A percentile compares a stretch with the other conserved stretches of the same genome.
phyloP scores from a whole-genome alignment of 139 green algal species.

The Coelastrella sp. region DNA sequence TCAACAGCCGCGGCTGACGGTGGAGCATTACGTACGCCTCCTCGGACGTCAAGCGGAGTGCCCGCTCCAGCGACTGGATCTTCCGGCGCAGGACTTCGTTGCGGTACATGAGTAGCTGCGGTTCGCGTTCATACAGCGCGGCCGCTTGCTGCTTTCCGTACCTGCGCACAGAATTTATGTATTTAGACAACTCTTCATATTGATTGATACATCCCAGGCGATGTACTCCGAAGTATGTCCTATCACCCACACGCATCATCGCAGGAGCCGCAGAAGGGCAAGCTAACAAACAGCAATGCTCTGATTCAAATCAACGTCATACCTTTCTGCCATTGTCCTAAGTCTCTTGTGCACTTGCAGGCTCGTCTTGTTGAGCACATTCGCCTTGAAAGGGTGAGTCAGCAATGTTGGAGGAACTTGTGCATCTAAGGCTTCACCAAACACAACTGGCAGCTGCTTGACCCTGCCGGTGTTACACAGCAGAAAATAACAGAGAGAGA shows the following conservation, averaged over 20 bases:
- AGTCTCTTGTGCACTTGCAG: not conserved
- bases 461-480: slow-evolving; percentile 16
- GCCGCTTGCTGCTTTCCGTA: not conserved
- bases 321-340: not conserved
- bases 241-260: too few species aligned
- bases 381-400: not conserved
- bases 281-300: too few species aligned
- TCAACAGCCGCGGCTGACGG: not conserved
- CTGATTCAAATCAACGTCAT: not conserved
- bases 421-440: not conserved
- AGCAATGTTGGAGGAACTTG: not conserved
- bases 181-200: too few species aligned
- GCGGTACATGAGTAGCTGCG: slow-evolving; percentile 18
- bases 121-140: not conserved
- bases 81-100: not conserved
- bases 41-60: not conserved
- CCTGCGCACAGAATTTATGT: too few species aligned
- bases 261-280: not conserved
- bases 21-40: slow-evolving; percentile 1
- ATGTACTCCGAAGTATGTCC: too few species aligned
- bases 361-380: not conserved
- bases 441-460: not conserved
- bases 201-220: too few species aligned
- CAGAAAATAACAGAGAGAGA: too few species aligned
- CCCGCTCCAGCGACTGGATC: not conserved